These are phyloP conservation scores for Lactarius deliciosus DNA, from an alignment of 768 basidiomycete species.

Conservation along the genomic window DNA sequence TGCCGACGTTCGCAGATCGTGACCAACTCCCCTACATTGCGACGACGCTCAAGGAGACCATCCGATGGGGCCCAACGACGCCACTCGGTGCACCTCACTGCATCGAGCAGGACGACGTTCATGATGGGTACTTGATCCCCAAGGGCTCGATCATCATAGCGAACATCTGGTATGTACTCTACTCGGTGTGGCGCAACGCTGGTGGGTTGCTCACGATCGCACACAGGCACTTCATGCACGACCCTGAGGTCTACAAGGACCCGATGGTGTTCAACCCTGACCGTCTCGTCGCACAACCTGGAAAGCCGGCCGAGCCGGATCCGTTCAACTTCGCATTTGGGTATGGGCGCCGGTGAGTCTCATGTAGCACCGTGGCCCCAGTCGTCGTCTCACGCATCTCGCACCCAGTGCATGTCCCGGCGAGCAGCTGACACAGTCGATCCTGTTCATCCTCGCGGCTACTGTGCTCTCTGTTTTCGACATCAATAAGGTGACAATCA, in stretches of 20 bases:
- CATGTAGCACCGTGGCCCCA: not conserved
- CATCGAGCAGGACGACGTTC: slow-evolving; percentile 39
- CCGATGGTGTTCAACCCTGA: slow-evolving; percentile 36
- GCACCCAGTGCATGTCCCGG: slow-evolving; percentile 28
- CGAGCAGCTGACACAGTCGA: slow-evolving; percentile 27
- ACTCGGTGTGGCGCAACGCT: not conserved
- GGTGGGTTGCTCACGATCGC: not conserved
- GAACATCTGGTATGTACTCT: slow-evolving; percentile 36
- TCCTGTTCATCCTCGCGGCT: slow-evolving; percentile 28
- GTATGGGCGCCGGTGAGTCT: slow-evolving; percentile 33
- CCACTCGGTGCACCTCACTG: slow-evolving; percentile 38
- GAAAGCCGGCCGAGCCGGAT: slow-evolving; percentile 29
- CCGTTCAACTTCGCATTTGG: slow-evolving; percentile 31
- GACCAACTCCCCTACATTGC: slow-evolving; percentile 30
- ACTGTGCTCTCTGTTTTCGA: slow-evolving; percentile 30
- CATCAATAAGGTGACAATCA: slow-evolving; percentile 23
- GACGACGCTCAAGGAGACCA: slow-evolving; percentile 30
- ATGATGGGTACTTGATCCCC: slow-evolving; percentile 42
- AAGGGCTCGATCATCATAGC: slow-evolving; percentile 39
- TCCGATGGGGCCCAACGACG: slow-evolving; percentile 32
- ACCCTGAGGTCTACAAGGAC: slow-evolving; percentile 34
- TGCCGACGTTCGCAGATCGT: slow-evolving; percentile 30
- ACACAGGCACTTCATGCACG: slow-evolving; percentile 35
- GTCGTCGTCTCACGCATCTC: not conserved
- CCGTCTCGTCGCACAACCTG: slow-evolving; percentile 32